Conservation (phyloP, 257 asterid species). For the Jaltomata sinuosa region DNA sequence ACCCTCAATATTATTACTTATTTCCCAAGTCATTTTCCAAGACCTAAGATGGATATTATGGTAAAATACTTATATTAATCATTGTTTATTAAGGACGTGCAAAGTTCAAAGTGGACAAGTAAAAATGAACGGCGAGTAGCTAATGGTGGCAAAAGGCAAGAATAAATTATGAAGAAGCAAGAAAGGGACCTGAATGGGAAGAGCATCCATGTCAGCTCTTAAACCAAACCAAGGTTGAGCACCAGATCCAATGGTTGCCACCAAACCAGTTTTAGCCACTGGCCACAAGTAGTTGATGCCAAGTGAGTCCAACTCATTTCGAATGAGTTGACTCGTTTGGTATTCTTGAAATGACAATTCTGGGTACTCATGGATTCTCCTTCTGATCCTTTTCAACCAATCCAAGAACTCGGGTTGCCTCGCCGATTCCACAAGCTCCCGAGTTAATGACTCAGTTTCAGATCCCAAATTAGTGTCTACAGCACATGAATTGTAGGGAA, state of each 20-base stretch:
- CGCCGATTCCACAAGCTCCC: constrained; percentile 51
- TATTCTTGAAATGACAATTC: constrained; percentile 69
- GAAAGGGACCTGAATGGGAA: constrained; percentile 62
- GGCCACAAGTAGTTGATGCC: constrained; percentile 75
- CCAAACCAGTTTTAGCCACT: constrained; percentile 66
- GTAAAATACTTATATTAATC: too few relatives aligned
- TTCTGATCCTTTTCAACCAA: constrained; percentile 59
- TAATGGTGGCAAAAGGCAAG: neutral
- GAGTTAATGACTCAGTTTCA: constrained; percentile 19
- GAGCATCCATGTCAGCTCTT: constrained; percentile 96
- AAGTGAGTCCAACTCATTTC: constrained; percentile 65
- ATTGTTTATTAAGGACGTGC: too few relatives aligned
- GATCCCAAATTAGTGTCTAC: constrained; percentile 1
- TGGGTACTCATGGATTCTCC: constrained; percentile 74
- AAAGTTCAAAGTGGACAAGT: too few relatives aligned
- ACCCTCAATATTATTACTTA: too few relatives aligned
- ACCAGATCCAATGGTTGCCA: constrained; percentile 73
- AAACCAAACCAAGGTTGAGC: constrained; percentile 59
- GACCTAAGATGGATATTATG: too few relatives aligned
- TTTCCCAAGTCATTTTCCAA: too few relatives aligned
- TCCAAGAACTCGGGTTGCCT: constrained; percentile 34
- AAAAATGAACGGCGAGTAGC: too few relatives aligned
- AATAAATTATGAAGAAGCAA: neutral
- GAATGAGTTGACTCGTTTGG: constrained; percentile 59
- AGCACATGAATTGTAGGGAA: constrained; percentile 11